Evolutionary conservation across 2,329 filamentous ascomycete species (phyloP).

Genomic region (Nannizzia gypsea): DNA sequence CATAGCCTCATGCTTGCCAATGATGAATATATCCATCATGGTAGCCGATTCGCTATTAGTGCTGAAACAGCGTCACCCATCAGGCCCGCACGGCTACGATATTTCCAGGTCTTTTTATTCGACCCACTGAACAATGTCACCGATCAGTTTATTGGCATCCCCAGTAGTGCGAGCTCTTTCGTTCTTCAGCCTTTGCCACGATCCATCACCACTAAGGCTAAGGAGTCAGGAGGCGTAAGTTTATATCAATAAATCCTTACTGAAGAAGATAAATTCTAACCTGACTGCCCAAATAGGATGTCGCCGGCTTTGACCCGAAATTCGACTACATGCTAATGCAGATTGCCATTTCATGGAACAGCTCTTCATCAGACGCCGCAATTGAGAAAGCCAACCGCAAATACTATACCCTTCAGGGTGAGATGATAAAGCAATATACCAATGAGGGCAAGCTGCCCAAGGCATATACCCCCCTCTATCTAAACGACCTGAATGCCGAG

Average conservation of each 20-base stretch:
- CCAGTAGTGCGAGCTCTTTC: conserved; percentile 24
- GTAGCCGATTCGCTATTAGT: conserved; percentile 31
- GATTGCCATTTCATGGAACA: conserved; percentile 33
- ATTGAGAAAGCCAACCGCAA: conserved; percentile 31
- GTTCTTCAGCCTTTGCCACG: conserved; percentile 29
- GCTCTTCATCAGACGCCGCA: conserved; percentile 23
- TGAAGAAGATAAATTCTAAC: conserved; percentile 4
- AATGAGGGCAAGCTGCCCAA: conserved; percentile 27
- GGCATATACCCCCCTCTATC: conserved; percentile 36
- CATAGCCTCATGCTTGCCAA: conserved; percentile 37
- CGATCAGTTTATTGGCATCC: conserved; percentile 19
- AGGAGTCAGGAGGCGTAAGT: conserved; percentile 23
- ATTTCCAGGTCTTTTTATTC: conserved; percentile 24
- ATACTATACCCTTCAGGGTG: conserved; percentile 28
- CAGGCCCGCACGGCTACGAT: conserved; percentile 19
- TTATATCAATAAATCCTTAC: neutral
- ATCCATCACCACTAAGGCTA: conserved; percentile 24
- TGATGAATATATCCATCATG: conserved; percentile 29
- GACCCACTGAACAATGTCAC: conserved; percentile 25
- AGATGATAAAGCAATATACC: conserved; percentile 25
- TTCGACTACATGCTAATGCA: conserved; percentile 37
- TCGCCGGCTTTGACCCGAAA: conserved; percentile 31
- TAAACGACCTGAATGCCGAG: conserved; percentile 35
- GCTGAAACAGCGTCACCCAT: conserved; percentile 31
- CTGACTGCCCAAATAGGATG: conserved; percentile 15